Evolutionary conservation across 208 protist species (phyloP), one percentile per base, ranked within the genome.

Genomic region (Leishmania turanica): DNA sequence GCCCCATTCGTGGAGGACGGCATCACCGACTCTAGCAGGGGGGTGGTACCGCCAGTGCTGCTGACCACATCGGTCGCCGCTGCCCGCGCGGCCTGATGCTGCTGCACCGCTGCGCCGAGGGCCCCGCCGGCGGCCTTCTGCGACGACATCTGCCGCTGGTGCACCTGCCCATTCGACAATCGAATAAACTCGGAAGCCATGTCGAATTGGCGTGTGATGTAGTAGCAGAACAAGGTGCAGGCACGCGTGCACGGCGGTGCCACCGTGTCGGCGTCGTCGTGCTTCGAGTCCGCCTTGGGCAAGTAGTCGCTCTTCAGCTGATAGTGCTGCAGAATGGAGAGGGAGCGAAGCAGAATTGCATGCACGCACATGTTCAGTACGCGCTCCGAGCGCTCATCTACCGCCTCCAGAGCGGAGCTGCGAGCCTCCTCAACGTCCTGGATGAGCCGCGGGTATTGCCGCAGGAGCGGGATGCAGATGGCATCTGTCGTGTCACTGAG

Each of bases 191-290:
- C 92, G 80, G 92, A 92, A 34, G 89, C 86, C 84, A 93, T 90
- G 45, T 92, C 89, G 75, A 96, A 90, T 85, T 97, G 92, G 4
- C 90, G 88, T 53, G 91, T 95, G 47, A 97, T 78, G 80, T 97
- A 97, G 70, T 96, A 91, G 83, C 94, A 97, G 77, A 97, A 97
- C 27, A 97, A 87, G 8, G 91, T 95, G 83, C 94, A 97, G 27
- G 94, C 94, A 3, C 92, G 88, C n/a, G 94, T 96, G 83, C 92
- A 97, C 3, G 92, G 90, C 75, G 90, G 94, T 27, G 92, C 92
- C 6, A 95, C 80, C 64, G 88, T 76, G 66, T 89, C 88, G 2
- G 69, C 76, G n/a, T 90, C 88, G 21, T 65, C 75, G 40, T 81
- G 81, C 78, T 93, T 93, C 24, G 81, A 69, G 42, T 89, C 86